Evolutionary conservation across 345 rosid species (phyloP).

Genomic region (Hevea brasiliensis): DNA sequence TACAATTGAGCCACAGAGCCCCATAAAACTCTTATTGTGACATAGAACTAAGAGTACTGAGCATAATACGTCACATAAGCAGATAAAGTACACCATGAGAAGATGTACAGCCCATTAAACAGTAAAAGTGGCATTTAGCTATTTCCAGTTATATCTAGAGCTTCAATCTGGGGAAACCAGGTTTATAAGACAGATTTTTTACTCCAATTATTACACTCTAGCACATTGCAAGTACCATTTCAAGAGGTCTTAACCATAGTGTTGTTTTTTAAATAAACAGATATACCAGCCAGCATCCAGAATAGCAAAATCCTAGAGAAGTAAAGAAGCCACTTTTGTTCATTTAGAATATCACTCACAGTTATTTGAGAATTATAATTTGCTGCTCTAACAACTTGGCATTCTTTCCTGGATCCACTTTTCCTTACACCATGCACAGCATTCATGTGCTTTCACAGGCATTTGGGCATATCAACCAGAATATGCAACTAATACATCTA

Average conservation of each 20-base stretch:
- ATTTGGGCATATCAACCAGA: neutral
- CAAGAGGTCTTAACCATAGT: neutral
- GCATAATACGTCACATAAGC: neutral
- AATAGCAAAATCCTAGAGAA: neutral
- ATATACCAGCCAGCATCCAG: conserved; percentile 14
- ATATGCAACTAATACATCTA: conserved; percentile 4
- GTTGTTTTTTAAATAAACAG: neutral
- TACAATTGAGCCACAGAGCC: neutral
- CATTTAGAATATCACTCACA: conserved; percentile 2
- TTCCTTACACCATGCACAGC: neutral
- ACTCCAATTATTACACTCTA: neutral
- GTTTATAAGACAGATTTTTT: neutral
- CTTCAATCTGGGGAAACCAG: neutral
- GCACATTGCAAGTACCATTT: neutral
- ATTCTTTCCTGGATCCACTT: neutral
- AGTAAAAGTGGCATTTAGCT: neutral
- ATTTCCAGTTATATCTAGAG: neutral
- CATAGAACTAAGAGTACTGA: neutral
- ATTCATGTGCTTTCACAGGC: neutral
- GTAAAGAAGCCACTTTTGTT: neutral
- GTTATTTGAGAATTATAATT: neutral
- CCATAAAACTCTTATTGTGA: neutral
- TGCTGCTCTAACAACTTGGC: neutral
- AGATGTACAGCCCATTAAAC: neutral
- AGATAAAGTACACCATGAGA: neutral